A percentile compares a stretch with the other conserved stretches of the same genome.
Conservation (phyloP, 2,329 filamentous ascomycete genomes). For the Aquanectria penicillioides region DNA sequence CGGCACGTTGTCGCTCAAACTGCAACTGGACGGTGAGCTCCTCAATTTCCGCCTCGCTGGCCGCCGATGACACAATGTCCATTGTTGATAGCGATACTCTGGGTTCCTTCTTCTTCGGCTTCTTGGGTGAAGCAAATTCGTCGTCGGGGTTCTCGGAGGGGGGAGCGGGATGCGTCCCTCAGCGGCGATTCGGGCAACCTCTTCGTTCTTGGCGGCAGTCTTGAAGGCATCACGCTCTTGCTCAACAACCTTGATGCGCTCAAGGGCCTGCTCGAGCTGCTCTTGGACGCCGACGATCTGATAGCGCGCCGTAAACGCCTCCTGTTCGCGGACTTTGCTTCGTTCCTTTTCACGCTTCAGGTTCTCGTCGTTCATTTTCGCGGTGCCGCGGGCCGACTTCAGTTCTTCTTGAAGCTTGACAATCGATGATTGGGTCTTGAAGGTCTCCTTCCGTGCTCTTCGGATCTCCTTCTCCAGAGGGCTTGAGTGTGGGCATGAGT, state of each 20-base stretch:
- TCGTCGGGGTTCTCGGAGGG: conserved; percentile 62
- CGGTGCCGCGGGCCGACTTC: conserved; percentile 66
- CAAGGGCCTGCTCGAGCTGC: conserved; percentile 71
- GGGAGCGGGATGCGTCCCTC: conserved; percentile 77
- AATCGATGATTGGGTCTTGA: conserved; percentile 76
- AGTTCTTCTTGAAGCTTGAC: conserved; percentile 80
- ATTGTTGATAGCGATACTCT: conserved; percentile 58
- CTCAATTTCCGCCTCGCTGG: conserved; percentile 68
- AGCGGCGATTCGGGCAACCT: conserved; percentile 76
- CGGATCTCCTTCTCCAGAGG: conserved; percentile 80
- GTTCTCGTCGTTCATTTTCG: conserved; percentile 66
- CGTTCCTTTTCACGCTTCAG: conserved; percentile 72
- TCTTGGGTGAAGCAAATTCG: conserved; percentile 71
- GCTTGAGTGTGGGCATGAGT: conserved; percentile 73
- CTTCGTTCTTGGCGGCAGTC: conserved; percentile 76
- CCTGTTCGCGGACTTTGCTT: conserved; percentile 70
- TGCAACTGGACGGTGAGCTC: conserved; percentile 62
- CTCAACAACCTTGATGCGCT: conserved; percentile 72
- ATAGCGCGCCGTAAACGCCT: conserved; percentile 74
- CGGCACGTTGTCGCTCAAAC: conserved; percentile 71
- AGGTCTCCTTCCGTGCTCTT: conserved; percentile 75
- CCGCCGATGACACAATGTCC: conserved; percentile 64
- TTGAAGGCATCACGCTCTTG: conserved; percentile 81
- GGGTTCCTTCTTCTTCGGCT: conserved; percentile 50
- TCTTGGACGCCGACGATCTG: conserved; percentile 72